Conservation (phyloP, 2,329 filamentous ascomycete species). For the Knoxdaviesia proteae region DNA sequence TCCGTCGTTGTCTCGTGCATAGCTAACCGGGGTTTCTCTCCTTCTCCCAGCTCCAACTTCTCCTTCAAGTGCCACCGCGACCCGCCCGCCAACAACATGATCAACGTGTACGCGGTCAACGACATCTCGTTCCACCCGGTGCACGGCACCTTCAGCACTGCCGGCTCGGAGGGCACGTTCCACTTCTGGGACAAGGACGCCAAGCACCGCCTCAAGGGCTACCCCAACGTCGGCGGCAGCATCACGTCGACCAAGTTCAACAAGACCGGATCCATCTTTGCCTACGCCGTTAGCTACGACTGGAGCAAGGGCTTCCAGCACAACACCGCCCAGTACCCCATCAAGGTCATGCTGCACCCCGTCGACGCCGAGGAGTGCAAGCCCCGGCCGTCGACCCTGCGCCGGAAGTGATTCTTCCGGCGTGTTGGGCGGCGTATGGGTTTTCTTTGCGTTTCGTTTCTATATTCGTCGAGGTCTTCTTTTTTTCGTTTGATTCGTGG, state of each 20-base stretch:
- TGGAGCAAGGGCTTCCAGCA: slow-evolving; percentile 90
- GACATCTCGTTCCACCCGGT: slow-evolving; percentile 93
- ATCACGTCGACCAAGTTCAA: slow-evolving; percentile 91
- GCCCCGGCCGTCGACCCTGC: slow-evolving; percentile 37
- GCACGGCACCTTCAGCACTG: slow-evolving; percentile 96
- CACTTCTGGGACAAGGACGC: slow-evolving; percentile 92
- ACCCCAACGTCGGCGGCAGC: slow-evolving; percentile 61
- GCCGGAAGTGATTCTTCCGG: slow-evolving; percentile 14
- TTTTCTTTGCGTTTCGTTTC: no score
- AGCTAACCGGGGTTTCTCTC: not conserved
- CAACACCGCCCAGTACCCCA: slow-evolving; percentile 55
- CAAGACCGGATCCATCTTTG: slow-evolving; percentile 62
- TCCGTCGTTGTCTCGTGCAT: not conserved
- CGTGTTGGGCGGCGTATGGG: no score
- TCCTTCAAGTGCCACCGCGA: slow-evolving; percentile 98
- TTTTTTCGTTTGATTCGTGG: no score
- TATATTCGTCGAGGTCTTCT: no score
- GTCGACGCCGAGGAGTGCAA: slow-evolving; percentile 43
- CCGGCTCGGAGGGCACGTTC: slow-evolving; percentile 88
- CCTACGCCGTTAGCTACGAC: slow-evolving; percentile 85
- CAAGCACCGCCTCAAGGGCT: slow-evolving; percentile 78
- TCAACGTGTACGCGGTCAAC: slow-evolving; percentile 88
- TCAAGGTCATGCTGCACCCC: slow-evolving; percentile 72
- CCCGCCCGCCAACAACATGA: slow-evolving; percentile 49
- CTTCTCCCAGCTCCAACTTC: slow-evolving; percentile 54